Conservation (phyloP, 345 rosid species). For the Boechera retrofracta region DNA sequence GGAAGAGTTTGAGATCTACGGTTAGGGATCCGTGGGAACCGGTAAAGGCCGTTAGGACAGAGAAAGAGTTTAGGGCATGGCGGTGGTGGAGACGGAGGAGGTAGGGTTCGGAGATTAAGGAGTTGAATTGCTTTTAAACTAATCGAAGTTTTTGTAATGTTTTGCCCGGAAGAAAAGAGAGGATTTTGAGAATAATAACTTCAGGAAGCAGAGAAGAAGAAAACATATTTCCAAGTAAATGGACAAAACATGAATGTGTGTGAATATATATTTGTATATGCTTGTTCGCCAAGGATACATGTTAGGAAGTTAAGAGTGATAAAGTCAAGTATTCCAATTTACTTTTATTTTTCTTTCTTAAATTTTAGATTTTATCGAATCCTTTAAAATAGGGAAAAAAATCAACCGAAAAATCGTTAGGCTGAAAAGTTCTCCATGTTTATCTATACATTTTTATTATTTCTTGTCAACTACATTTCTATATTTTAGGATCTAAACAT, state of each 20-base stretch:
- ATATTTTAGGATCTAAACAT: too few species aligned
- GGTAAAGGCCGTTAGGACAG: slow-evolving; percentile 22
- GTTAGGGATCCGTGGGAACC: neutral
- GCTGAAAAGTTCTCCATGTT: too few species aligned
- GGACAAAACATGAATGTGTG: neutral
- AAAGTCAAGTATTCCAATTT: slow-evolving; percentile 3
- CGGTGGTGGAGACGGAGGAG: slow-evolving; percentile 21
- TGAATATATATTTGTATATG: slow-evolving; percentile 7
- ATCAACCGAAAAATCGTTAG: too few species aligned
- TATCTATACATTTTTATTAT: too few species aligned
- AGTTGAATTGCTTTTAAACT: slow-evolving; percentile 37
- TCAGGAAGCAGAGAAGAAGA: slow-evolving; percentile 29
- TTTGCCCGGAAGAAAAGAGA: slow-evolving; percentile 34
- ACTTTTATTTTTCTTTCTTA: neutral
- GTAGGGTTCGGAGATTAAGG: slow-evolving; percentile 25
- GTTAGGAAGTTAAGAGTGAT: neutral
- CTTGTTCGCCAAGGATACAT: slow-evolving; percentile 14
- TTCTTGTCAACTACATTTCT: too few species aligned
- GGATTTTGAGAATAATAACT: slow-evolving; percentile 19
- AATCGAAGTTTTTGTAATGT: slow-evolving; percentile 22
- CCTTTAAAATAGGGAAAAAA: neutral
- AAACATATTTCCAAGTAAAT: slow-evolving; percentile 20
- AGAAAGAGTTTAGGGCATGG: slow-evolving; percentile 12
- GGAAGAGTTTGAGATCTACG: slow-evolving; percentile 25
- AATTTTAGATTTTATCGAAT: slow-evolving; percentile 7